Evolutionary conservation across 441 rosid genomes (phyloP), one percentile per base, ranked within the genome.

Genomic region (Populus hybrid): DNA sequence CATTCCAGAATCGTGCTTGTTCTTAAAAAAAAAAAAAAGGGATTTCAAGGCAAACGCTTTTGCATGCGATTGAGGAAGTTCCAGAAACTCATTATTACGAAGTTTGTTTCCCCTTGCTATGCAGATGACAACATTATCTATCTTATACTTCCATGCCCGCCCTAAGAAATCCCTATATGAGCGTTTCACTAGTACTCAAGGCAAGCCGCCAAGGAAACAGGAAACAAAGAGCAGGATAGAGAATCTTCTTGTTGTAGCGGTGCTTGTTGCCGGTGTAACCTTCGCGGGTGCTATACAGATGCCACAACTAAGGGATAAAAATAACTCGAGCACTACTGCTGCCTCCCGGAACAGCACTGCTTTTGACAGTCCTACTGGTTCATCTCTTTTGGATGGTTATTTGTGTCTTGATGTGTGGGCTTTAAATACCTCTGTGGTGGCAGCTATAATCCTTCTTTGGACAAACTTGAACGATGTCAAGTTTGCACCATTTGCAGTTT

Each of bases 181-280:
- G 10, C 20, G 7, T 28, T 67, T 67, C 70, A 28, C 3, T 12
- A 14, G 8, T 12, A 24, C 26, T 23, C 35, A 6, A 24, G 14
- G 8, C 36, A 67, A 26, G 35, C 70, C 69, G 3, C 28, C 26
- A 66, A 11, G 16, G 26, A 66, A 26, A 66, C 11, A 66, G 69
- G 69, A 66, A 66, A 66, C 61, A 9, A 73, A 3, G 8, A 6
- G 40, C 28, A 68, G 73, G 11, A 61, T 59, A 34, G 38, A 8
- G 18, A 68, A 8, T 42, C 34, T 79, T 6, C 61, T 79, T 0
- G 65, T 79, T 16, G 70, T 79, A 24, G 81, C 81, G 28, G 40
- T 68, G n/a, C 70, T 79, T 54, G 28, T 74, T 24, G 70, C 69
- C n/a, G 73, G 77, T 68, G 69, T 69, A 18, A 8, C 81, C 28